These are phyloP conservation scores for Alternaria solani DNA, from an alignment of 2,329 filamentous ascomycete genomes.

Conservation along the genomic window DNA sequence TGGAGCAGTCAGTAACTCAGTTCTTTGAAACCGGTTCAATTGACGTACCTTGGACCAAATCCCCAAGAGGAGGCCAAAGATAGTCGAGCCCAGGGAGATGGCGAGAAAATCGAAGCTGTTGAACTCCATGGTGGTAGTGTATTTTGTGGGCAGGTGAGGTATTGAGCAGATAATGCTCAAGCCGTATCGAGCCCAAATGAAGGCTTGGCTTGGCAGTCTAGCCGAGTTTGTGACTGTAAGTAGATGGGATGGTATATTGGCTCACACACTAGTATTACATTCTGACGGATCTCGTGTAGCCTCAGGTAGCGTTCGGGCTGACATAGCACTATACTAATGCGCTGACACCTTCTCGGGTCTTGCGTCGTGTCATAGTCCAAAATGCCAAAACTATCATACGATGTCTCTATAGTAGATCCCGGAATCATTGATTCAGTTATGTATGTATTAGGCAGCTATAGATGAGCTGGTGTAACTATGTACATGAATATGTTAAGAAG, in stretches of 20 bases:
- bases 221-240: background rate
- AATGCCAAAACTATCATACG: background rate
- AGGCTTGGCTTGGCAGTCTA: constrained; percentile 9
- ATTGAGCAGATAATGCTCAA: background rate
- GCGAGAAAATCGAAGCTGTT: constrained; percentile 17
- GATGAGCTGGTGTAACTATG: background rate
- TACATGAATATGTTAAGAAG: constrained; percentile 3
- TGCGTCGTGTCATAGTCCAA: background rate
- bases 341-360: background rate
- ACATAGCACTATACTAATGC: too few species aligned
- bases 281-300: background rate
- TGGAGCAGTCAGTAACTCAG: constrained; percentile 4
- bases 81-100: constrained; percentile 17
- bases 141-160: background rate
- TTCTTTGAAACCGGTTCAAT: background rate
- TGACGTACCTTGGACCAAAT: constrained; percentile 13
- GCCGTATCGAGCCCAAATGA: background rate
- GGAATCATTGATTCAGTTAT: background rate
- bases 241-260: background rate
- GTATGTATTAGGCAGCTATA: background rate
- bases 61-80: constrained; percentile 12
- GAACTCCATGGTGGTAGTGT: constrained; percentile 14
- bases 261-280: background rate
- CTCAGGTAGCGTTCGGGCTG: background rate
- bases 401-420: background rate